phyloP scores from a whole-genome alignment of 2,329 filamentous ascomycete genomes.

The Ascosphaera apis region DNA sequence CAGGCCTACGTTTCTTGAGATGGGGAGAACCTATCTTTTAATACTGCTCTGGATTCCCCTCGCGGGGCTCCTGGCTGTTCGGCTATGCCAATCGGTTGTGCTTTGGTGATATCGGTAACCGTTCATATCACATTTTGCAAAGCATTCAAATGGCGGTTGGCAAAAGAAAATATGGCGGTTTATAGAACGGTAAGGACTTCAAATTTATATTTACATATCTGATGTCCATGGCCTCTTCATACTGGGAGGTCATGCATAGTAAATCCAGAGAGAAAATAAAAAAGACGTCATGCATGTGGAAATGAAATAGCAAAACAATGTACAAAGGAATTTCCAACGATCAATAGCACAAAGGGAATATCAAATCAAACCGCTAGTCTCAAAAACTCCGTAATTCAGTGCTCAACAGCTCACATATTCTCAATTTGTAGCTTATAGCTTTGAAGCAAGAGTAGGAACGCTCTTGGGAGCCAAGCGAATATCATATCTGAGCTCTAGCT shows the following conservation, averaged over 20 bases:
- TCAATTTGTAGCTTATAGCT: not conserved
- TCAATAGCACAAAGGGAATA: not conserved
- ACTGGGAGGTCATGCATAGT: too few relatives aligned
- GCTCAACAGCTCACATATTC: too few relatives aligned
- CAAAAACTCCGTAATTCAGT: not conserved
- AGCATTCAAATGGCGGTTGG: too few relatives aligned
- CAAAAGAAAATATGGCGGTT: too few relatives aligned
- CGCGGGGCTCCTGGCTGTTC: not conserved
- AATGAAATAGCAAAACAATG: not conserved
- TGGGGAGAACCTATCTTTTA: not conserved
- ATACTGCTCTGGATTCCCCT: not conserved
- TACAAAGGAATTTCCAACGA: not conserved
- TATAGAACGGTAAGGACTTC: too few relatives aligned
- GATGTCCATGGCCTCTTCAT: too few relatives aligned
- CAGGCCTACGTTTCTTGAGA: not conserved
- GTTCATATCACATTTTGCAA: too few relatives aligned
- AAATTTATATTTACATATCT: too few relatives aligned
- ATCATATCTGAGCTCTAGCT: constrained; percentile 38
- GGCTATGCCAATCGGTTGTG: not conserved
- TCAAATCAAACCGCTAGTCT: not conserved
- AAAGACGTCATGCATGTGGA: not conserved
- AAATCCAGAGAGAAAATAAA: not conserved
- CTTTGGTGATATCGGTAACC: not conserved
- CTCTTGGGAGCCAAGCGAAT: constrained; percentile 29
- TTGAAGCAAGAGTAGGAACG: not conserved